Percentiles rank a stretch among this genome's conserved stretches.
These are phyloP conservation scores for Peterozyma toletana DNA, from an alignment of 805 yeast species.

Conservation along the genomic window DNA sequence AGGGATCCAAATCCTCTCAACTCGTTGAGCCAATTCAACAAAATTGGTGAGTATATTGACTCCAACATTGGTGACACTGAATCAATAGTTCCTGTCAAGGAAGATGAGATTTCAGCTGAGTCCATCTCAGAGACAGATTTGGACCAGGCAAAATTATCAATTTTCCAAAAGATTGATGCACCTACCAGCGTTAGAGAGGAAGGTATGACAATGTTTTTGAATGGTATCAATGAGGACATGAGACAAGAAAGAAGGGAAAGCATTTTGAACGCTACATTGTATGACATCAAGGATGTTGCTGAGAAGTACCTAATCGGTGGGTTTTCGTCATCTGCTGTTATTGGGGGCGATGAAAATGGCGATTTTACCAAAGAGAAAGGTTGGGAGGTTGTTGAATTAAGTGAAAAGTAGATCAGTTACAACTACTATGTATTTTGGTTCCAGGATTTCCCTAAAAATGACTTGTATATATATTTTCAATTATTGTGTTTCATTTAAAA, in stretches of 20 bases:
- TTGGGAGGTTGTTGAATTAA: no score
- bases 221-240: slow-evolving; percentile 71
- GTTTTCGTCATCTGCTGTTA: no score
- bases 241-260: slow-evolving; percentile 73
- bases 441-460: no score
- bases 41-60: slow-evolving; percentile 42
- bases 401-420: no score
- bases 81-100: slow-evolving; percentile 23
- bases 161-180: slow-evolving; percentile 89
- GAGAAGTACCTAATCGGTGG: slow-evolving; percentile 45
- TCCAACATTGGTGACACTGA: slow-evolving; percentile 22
- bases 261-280: slow-evolving; percentile 56
- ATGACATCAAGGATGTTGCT: slow-evolving; percentile 60
- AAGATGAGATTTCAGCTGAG: slow-evolving; percentile 14
- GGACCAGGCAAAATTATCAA: slow-evolving; percentile 83
- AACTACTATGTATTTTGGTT: no score
- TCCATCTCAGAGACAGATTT: slow-evolving; percentile 48
- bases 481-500: no score
- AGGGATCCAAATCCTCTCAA: slow-evolving; percentile 85
- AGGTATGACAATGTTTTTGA: slow-evolving; percentile 58
- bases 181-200: slow-evolving; percentile 79
- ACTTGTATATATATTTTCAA: no score
- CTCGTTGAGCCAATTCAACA: slow-evolving; percentile 54
- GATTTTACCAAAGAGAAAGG: no score
- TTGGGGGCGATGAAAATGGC: no score